These are phyloP conservation scores for Ilex aquifolium DNA, from an alignment of 257 asterid genomes.

Conservation along the genomic window DNA sequence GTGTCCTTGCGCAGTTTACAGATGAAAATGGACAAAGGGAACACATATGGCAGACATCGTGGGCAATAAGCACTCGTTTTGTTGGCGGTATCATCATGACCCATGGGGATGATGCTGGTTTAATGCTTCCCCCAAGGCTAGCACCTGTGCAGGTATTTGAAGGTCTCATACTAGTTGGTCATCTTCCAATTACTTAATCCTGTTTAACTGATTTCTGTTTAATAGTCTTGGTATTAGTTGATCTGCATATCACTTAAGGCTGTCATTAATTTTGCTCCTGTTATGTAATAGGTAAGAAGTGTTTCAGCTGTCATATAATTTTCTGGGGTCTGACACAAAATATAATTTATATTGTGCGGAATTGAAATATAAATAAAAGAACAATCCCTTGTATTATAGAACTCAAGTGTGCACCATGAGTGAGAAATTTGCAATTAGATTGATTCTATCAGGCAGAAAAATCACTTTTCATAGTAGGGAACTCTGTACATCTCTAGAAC, in stretches of 20 bases:
- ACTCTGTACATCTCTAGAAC: no score
- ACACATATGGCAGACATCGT: slow-evolving; percentile 98
- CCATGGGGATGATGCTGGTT: slow-evolving; percentile 94
- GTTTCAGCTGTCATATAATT: no score
- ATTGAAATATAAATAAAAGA: no score
- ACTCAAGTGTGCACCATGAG: no score
- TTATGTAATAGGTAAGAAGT: no score
- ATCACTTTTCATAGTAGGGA: no score
- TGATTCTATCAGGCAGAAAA: no score
- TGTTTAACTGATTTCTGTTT: background rate
- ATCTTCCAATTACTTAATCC: background rate
- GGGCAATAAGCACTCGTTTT: slow-evolving; percentile 97
- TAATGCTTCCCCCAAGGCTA: slow-evolving; percentile 88
- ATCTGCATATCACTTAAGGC: background rate
- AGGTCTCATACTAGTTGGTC: slow-evolving; percentile 16
- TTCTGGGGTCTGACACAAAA: no score
- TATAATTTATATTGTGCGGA: no score
- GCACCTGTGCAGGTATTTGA: slow-evolving; percentile 81
- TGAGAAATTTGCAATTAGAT: no score
- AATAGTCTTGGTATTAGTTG: background rate
- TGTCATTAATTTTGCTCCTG: background rate
- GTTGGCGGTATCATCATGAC: slow-evolving; percentile 97
- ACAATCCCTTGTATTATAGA: no score
- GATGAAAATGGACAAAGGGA: slow-evolving; percentile 94
- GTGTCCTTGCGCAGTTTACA: slow-evolving; percentile 50